Evolutionary conservation across 192 early-diverging fungal genomes (phyloP).

Genomic region (Backusella morwellensis): DNA sequence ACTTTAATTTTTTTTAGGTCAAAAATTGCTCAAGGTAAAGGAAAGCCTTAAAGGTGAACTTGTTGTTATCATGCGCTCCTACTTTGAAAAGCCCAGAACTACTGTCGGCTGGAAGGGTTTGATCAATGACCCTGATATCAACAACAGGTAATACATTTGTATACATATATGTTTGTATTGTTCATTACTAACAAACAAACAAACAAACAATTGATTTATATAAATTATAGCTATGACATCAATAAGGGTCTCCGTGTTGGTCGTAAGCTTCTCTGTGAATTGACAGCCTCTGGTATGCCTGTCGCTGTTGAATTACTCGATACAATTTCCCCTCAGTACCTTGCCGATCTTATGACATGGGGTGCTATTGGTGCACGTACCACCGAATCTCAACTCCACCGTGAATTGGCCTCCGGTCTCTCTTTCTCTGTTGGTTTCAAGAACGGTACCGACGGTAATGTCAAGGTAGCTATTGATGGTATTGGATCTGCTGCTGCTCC

Average conservation of each 20-base stretch:
- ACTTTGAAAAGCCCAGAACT: slow-evolving; percentile 86
- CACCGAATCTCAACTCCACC: slow-evolving; percentile 82
- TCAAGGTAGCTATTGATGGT: slow-evolving; percentile 87
- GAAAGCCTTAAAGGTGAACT: slow-evolving; percentile 58
- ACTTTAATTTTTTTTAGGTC: neutral
- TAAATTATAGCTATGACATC: slow-evolving; percentile 57
- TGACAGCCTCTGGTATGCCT: slow-evolving; percentile 64
- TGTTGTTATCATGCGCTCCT: slow-evolving; percentile 78
- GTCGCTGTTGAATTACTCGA: slow-evolving; percentile 78
- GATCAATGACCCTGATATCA: slow-evolving; percentile 77
- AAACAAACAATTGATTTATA: neutral
- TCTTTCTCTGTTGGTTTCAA: slow-evolving; percentile 83
- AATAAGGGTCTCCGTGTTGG: slow-evolving; percentile 83
- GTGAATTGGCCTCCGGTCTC: slow-evolving; percentile 79
- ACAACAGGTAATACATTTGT: slow-evolving; percentile 48
- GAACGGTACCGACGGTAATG: slow-evolving; percentile 80
- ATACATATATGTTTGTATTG: neutral
- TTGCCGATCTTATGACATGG: slow-evolving; percentile 75
- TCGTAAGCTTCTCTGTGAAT: slow-evolving; percentile 66
- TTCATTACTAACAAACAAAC: neutral
- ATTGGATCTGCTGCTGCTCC: slow-evolving; percentile 79
- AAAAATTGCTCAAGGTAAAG: slow-evolving; percentile 38
- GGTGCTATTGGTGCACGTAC: slow-evolving; percentile 83
- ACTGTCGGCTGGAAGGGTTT: slow-evolving; percentile 95
- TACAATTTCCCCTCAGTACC: slow-evolving; percentile 82